phyloP scores from a whole-genome alignment of 2,329 filamentous ascomycete genomes.

The Fusarium sp. region DNA sequence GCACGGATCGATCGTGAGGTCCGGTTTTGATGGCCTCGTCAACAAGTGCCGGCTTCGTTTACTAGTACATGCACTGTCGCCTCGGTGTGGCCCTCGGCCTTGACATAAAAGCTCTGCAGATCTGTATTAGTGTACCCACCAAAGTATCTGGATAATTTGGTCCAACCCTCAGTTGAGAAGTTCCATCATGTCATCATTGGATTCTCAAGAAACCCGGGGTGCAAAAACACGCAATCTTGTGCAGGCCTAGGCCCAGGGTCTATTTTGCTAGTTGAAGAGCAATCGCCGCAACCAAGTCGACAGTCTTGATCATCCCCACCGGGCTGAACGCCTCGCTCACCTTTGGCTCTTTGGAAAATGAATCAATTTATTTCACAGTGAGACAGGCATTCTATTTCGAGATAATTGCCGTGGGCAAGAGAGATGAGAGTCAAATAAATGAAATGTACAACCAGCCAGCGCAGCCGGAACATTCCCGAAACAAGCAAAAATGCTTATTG shows the following conservation, averaged over 20 bases:
- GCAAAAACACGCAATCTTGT: slow-evolving; percentile 16
- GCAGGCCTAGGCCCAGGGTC: slow-evolving; percentile 32
- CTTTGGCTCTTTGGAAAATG: neutral
- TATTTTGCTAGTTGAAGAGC: slow-evolving; percentile 14
- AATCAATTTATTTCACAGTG: slow-evolving; percentile 23
- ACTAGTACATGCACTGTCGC: slow-evolving; percentile 11
- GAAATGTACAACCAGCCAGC: slow-evolving; percentile 7
- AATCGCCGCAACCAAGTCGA: slow-evolving; percentile 3
- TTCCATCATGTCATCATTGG: slow-evolving; percentile 35
- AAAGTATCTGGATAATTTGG: slow-evolving; percentile 6
- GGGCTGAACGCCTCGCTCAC: slow-evolving; percentile 29
- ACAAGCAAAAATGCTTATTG: neutral
- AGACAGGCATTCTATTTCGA: slow-evolving; percentile 8
- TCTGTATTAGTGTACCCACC: neutral
- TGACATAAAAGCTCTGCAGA: slow-evolving; percentile 18
- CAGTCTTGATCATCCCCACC: slow-evolving; percentile 24
- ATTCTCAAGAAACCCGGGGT: slow-evolving; percentile 10
- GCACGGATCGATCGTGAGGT: slow-evolving; percentile 35
- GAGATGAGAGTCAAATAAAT: neutral
- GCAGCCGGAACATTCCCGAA: neutral
- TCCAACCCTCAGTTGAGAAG: slow-evolving; percentile 5
- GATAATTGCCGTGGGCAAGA: slow-evolving; percentile 1
- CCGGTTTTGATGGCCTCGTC: slow-evolving; percentile 21
- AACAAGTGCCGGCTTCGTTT: slow-evolving; percentile 37
- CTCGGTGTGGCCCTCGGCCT: slow-evolving; percentile 11